Evolutionary conservation across 1,284 basidiomycete genomes (phyloP).

Genomic region (Neolentinus lepideus): DNA sequence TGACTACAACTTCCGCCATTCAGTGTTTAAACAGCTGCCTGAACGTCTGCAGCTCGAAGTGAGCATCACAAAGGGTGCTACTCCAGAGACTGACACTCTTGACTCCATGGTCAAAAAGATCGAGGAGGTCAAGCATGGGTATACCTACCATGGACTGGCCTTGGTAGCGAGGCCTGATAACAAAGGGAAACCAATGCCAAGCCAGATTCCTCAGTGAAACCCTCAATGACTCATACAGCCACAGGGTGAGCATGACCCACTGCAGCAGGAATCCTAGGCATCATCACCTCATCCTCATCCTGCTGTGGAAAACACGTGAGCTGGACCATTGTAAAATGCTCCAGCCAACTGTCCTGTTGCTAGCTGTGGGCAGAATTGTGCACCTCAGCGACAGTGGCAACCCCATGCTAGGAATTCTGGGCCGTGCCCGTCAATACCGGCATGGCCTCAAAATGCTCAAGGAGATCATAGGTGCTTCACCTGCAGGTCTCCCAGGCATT

Average conservation of each 20-base stretch:
- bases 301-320: not conserved
- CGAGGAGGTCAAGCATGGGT: not conserved
- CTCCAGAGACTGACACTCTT: not conserved
- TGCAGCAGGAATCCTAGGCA: not conserved
- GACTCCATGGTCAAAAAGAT: not conserved
- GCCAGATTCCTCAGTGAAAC: not conserved
- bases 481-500: not conserved
- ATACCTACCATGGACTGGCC: not conserved
- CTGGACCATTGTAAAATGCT: too few species aligned
- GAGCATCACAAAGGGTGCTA: not conserved
- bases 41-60: not conserved
- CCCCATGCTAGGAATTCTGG: too few species aligned
- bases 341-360: not conserved
- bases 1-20: not conserved
- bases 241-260: not conserved
- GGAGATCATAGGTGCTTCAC: not conserved
- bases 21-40: not conserved
- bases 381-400: not conserved
- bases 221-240: not conserved
- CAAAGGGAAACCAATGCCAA: not conserved
- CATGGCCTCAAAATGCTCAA: not conserved
- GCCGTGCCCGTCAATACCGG: too few species aligned
- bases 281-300: not conserved
- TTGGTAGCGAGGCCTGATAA: not conserved
- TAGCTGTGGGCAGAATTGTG: not conserved